These are phyloP conservation scores for Penicillium pancosmium DNA, from an alignment of 495 filamentous ascomycete genomes.

Conservation along the genomic window DNA sequence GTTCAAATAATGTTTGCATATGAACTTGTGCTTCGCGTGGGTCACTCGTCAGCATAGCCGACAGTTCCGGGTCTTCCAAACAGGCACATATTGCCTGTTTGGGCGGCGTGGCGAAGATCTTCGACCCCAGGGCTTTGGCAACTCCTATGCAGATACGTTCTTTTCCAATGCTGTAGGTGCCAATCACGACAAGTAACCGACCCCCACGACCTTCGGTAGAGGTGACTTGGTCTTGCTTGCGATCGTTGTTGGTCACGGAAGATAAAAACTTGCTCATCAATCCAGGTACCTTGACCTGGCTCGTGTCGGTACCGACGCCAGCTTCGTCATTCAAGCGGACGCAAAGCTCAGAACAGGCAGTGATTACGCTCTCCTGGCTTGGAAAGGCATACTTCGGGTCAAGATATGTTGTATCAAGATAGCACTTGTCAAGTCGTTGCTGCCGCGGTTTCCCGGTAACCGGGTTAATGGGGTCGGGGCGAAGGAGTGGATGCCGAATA, in stretches of 20 bases:
- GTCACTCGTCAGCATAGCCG: constrained; percentile 72
- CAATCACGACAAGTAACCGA: constrained; percentile 86
- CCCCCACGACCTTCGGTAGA: constrained; percentile 58
- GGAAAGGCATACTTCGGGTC: constrained; percentile 96
- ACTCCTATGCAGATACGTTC: constrained; percentile 94
- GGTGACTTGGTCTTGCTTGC: constrained; percentile 10
- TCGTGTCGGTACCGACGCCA: constrained; percentile 51
- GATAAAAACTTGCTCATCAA: constrained; percentile 67
- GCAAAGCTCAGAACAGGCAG: constrained; percentile 88
- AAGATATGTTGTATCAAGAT: constrained; percentile 96
- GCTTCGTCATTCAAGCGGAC: constrained; percentile 62
- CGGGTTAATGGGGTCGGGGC: constrained; percentile 69
- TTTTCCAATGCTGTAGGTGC: constrained; percentile 98
- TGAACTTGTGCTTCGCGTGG: constrained; percentile 90
- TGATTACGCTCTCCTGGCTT: constrained; percentile 80
- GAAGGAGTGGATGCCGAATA: constrained; percentile 77
- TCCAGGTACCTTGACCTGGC: constrained; percentile 40
- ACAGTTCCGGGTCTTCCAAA: constrained; percentile 83
- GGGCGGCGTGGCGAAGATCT: constrained; percentile 82
- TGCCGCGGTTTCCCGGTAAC: constrained; percentile 70
- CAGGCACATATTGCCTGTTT: constrained; percentile 84
- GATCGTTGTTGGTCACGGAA: constrained; percentile 18
- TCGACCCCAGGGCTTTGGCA: constrained; percentile 79
- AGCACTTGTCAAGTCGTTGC: constrained; percentile 91
- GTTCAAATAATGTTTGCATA: constrained; percentile 94